Evolutionary conservation across 2,329 filamentous ascomycete genomes (phyloP), one percentile per base, ranked within the genome.

Genomic region (Bipolaris oryzae): DNA sequence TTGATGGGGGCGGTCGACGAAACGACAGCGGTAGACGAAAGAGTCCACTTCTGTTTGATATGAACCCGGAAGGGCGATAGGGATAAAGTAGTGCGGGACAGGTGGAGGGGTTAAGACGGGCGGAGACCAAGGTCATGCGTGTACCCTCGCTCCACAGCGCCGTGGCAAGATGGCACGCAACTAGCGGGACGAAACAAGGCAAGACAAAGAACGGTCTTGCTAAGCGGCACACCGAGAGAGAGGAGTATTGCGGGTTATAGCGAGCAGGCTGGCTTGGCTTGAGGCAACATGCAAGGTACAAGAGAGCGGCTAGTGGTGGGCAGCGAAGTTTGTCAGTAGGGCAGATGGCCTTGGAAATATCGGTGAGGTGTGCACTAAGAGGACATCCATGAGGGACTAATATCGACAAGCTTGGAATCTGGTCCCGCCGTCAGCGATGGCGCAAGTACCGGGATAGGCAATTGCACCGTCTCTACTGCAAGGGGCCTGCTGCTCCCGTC

Each of bases 41-140:
- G 63, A 65, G 61, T 48, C 61, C 48, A 63, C 58, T 58, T 53
- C 53, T 60, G 62, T 56, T 57, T 60, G 62, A 64, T 53, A 52
- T 51, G 65, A 49, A 61, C 53, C 59, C 61, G 56, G 67, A 55
- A 65, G 63, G 60, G 62, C 59, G 61, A 65, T 60, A 63, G 61
- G 67, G 68, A 64, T 71, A 70, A 70, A 71, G 69, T 73, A 71
- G 39, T 64, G 66, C 63, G 66, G 66, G 62, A 66, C 53, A 59
- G 57, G 61, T 46, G 59, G 66, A 67, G 64, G 67, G 66, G 66
- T 48, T 63, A 57, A 62, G 58, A 28, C 57, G 64, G 61, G 62
- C 62, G 53, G 60, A 67, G 55, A 57, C 54, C 44, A 58, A 51
- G 67, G 72, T 74, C 72, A 76, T 74, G 72, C 70, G 71, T 62